These are phyloP conservation scores for Cucurbitaria berberidis DNA, from an alignment of 2,329 filamentous ascomycete species.

Conservation along the genomic window DNA sequence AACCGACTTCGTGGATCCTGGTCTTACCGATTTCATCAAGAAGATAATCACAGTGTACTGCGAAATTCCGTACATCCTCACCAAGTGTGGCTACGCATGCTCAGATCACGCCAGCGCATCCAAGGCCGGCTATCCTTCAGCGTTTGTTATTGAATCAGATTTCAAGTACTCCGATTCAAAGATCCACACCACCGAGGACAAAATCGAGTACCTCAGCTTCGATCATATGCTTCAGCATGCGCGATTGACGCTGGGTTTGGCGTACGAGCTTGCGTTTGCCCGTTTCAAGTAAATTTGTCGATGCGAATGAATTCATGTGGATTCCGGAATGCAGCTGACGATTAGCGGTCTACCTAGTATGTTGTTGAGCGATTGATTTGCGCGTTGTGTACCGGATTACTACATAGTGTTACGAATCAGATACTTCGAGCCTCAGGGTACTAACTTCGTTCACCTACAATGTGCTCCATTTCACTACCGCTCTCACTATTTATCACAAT, in stretches of 20 bases:
- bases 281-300: constrained; percentile 59
- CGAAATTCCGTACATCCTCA: constrained; percentile 83
- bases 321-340: neutral
- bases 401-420: neutral
- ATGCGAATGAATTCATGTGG: neutral
- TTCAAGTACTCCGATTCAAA: constrained; percentile 70
- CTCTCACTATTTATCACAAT: no score
- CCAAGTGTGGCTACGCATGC: constrained; percentile 87
- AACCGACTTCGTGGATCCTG: constrained; percentile 84
- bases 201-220: constrained; percentile 76
- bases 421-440: neutral
- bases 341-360: neutral
- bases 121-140: constrained; percentile 75
- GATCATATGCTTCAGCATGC: constrained; percentile 93
- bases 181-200: constrained; percentile 74
- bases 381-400: neutral
- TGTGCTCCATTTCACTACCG: no score
- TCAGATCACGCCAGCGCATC: constrained; percentile 76
- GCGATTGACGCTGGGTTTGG: constrained; percentile 80
- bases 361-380: neutral
- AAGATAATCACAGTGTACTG: constrained; percentile 86
- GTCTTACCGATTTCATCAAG: constrained; percentile 89
- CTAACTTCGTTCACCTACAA: no score
- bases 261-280: constrained; percentile 82
- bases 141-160: constrained; percentile 77